These are phyloP conservation scores for Epicoccum sorghinum DNA, from an alignment of 2,329 filamentous ascomycete species.

Conservation along the genomic window DNA sequence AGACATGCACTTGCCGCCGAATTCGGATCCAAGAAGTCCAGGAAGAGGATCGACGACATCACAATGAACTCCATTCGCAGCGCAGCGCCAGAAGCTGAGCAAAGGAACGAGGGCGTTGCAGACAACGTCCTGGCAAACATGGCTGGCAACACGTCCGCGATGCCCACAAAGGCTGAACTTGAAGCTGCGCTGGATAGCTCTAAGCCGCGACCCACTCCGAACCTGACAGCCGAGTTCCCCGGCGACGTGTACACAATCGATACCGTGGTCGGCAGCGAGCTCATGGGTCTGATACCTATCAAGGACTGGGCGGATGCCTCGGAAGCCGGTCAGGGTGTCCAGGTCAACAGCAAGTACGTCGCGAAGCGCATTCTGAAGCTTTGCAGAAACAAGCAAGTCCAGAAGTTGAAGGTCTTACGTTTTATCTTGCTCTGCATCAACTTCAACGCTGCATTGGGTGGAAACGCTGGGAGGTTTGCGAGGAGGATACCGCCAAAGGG, in stretches of 20 bases:
- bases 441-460: constrained; percentile 51
- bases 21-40: constrained; percentile 86
- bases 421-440: constrained; percentile 58
- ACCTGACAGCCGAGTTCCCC: constrained; percentile 69
- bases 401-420: constrained; percentile 55
- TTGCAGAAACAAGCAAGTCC: constrained; percentile 59
- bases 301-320: constrained; percentile 75
- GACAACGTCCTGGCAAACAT: constrained; percentile 66
- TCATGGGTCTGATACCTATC: constrained; percentile 71
- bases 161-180: constrained; percentile 70
- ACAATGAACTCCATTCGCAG: constrained; percentile 72
- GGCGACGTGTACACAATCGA: constrained; percentile 75
- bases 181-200: constrained; percentile 68
- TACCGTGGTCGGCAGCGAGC: constrained; percentile 69
- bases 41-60: constrained; percentile 73
- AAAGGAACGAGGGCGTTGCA: constrained; percentile 39
- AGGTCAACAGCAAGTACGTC: constrained; percentile 67
- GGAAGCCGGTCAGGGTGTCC: constrained; percentile 63
- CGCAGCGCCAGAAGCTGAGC: constrained; percentile 23
- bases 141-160: constrained; percentile 65
- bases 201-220: constrained; percentile 75
- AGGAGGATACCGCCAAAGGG: constrained; percentile 65
- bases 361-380: constrained; percentile 66
- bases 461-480: constrained; percentile 42
- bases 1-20: constrained; percentile 74